Evolutionary conservation across 805 yeast species (phyloP).

Genomic region (Ogataea philodendri): DNA sequence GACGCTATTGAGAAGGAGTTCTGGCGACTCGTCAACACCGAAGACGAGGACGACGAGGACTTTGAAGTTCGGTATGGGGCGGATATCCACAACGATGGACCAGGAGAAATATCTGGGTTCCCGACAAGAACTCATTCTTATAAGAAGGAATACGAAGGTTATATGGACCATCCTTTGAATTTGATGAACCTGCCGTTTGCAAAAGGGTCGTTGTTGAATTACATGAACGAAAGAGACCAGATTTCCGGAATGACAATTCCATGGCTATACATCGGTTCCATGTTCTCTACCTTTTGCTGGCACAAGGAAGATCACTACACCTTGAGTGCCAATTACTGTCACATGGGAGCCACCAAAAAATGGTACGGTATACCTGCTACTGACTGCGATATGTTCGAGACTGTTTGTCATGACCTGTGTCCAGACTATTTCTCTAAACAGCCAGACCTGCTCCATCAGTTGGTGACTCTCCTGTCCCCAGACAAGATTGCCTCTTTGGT

Average conservation of each 20-base stretch:
- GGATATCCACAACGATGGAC: slow-evolving; percentile 65
- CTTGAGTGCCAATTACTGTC: slow-evolving; percentile 87
- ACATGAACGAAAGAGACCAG: slow-evolving; percentile 48
- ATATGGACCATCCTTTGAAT: slow-evolving; percentile 69
- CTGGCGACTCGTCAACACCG: slow-evolving; percentile 48
- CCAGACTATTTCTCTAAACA: slow-evolving; percentile 84
- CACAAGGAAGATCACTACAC: slow-evolving; percentile 95
- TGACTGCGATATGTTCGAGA: slow-evolving; percentile 62
- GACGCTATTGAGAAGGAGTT: slow-evolving; percentile 58
- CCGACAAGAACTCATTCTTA: slow-evolving; percentile 45
- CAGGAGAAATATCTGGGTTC: slow-evolving; percentile 73
- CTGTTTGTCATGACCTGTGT: slow-evolving; percentile 55
- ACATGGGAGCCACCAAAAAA: slow-evolving; percentile 81
- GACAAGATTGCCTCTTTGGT: slow-evolving; percentile 44
- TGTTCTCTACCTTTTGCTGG: slow-evolving; percentile 94
- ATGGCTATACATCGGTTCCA: slow-evolving; percentile 90
- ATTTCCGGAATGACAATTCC: slow-evolving; percentile 95
- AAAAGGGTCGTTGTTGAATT: slow-evolving; percentile 64
- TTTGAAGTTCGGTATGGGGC: slow-evolving; percentile 79
- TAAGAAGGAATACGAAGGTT: slow-evolving; percentile 27
- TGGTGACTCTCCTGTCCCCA: slow-evolving; percentile 80
- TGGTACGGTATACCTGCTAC: slow-evolving; percentile 90
- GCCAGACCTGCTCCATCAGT: slow-evolving; percentile 84
- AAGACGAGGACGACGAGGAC: slow-evolving; percentile 33
- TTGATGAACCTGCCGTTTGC: slow-evolving; percentile 69